These are phyloP conservation scores for Mrakia frigida DNA, from an alignment of 768 basidiomycete genomes.

Conservation along the genomic window DNA sequence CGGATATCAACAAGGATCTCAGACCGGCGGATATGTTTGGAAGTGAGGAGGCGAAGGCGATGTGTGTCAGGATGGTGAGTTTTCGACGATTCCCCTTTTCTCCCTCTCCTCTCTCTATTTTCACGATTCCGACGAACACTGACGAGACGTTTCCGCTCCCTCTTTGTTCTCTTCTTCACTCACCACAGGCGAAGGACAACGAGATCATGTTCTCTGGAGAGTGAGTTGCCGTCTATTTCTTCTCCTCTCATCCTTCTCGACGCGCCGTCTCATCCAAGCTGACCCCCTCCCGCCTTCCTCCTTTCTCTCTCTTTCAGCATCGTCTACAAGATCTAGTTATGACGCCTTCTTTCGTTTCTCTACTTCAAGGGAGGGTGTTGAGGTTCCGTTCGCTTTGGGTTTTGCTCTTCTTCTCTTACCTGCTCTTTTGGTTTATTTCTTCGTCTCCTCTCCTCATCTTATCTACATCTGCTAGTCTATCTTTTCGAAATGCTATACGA, in stretches of 20 bases:
- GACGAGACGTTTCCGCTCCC: background rate
- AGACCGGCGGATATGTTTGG: slow-evolving; percentile 66
- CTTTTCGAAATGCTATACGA: too few relatives aligned
- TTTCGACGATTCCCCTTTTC: background rate
- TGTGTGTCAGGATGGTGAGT: slow-evolving; percentile 61
- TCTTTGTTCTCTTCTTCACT: background rate
- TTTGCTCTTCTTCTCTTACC: too few relatives aligned
- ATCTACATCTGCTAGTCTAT: too few relatives aligned
- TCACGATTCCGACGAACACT: background rate
- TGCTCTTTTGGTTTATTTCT: too few relatives aligned
- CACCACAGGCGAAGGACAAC: slow-evolving; percentile 51
- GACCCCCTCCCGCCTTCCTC: background rate
- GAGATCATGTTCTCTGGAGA: slow-evolving; percentile 86
- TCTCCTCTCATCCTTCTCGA: background rate
- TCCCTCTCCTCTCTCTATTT: background rate
- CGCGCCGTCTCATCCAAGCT: too few relatives aligned
- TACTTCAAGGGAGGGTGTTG: too few relatives aligned
- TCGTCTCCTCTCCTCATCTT: too few relatives aligned
- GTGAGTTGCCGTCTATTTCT: background rate
- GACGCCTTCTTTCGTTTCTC: too few relatives aligned
- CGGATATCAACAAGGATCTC: slow-evolving; percentile 71
- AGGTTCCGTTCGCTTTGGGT: too few relatives aligned
- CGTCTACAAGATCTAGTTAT: slow-evolving; percentile 67
- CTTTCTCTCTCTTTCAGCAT: slow-evolving; percentile 43
- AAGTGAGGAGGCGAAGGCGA: slow-evolving; percentile 68